These are phyloP conservation scores for Fraxinus angustifolia DNA, from an alignment of 305 asterid species.

Conservation along the genomic window DNA sequence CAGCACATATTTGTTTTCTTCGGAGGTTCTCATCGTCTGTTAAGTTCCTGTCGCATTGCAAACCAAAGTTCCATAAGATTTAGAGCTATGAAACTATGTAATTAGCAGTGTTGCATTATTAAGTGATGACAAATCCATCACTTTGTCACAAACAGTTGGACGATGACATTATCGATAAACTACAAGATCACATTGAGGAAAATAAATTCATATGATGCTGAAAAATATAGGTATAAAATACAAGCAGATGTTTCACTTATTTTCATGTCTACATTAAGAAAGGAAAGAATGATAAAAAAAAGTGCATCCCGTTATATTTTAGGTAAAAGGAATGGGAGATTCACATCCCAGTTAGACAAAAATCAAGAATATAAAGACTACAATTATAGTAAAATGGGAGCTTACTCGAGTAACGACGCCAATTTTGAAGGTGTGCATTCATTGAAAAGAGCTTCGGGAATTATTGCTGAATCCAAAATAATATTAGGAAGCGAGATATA, in stretches of 20 bases:
- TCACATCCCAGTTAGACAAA: neutral
- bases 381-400: neutral
- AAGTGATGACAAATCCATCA: neutral
- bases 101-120: neutral
- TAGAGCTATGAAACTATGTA: neutral
- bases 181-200: neutral
- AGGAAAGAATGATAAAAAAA: too few relatives aligned
- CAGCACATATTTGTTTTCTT: constrained; percentile 56
- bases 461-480: constrained; percentile 55
- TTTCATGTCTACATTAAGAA: neutral
- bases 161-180: neutral
- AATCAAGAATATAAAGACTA: neutral
- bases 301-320: neutral
- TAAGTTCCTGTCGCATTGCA: constrained; percentile 50
- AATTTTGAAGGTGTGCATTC: constrained; percentile 70
- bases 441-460: constrained; percentile 81
- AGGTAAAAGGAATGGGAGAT: neutral
- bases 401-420: constrained; percentile 58
- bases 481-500: constrained; percentile 88
- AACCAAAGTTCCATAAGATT: neutral
- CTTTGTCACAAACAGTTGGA: neutral
- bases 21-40: constrained; percentile 48
- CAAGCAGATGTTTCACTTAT: neutral
- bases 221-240: neutral
- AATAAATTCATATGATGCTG: neutral